A percentile compares a stretch with the other conserved stretches of the same genome.
These are phyloP conservation scores for Colletotrichum cordylinicola DNA, from an alignment of 2,329 filamentous ascomycete species.

Conservation along the genomic window DNA sequence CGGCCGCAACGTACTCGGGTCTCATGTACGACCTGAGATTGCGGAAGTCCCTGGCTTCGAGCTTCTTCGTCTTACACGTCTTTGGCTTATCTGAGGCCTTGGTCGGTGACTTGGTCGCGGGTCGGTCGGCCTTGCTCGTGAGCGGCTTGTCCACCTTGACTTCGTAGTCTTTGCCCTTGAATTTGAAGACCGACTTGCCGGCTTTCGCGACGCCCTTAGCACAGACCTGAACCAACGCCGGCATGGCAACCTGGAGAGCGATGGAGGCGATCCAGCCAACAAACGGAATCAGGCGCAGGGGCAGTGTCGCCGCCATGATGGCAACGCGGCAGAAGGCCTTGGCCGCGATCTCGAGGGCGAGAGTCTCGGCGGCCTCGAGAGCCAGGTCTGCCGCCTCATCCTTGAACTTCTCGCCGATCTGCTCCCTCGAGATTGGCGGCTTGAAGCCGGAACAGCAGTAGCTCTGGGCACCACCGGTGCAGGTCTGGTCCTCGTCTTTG, in stretches of 20 bases:
- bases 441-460: constrained; percentile 37
- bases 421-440: constrained; percentile 23
- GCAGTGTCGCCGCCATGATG: constrained; percentile 28
- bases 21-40: not conserved
- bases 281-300: not conserved
- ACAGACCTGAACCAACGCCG: not conserved
- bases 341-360: constrained; percentile 37
- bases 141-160: constrained; percentile 1
- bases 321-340: constrained; percentile 39
- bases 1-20: not conserved
- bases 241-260: not conserved
- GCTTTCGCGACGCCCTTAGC: not conserved
- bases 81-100: not conserved
- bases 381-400: constrained; percentile 31
- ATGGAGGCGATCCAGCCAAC: not conserved
- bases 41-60: not conserved
- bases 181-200: not conserved
- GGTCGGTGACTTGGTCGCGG: not conserved
- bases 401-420: constrained; percentile 24
- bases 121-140: not conserved
- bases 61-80: not conserved
- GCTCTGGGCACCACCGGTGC: constrained; percentile 32
- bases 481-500: constrained; percentile 33
- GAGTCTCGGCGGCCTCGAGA: constrained; percentile 29
- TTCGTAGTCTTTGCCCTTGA: not conserved